Base-by-base conservation (phyloP, 768 basidiomycete genomes). In the Collybia mongolica region DNA sequence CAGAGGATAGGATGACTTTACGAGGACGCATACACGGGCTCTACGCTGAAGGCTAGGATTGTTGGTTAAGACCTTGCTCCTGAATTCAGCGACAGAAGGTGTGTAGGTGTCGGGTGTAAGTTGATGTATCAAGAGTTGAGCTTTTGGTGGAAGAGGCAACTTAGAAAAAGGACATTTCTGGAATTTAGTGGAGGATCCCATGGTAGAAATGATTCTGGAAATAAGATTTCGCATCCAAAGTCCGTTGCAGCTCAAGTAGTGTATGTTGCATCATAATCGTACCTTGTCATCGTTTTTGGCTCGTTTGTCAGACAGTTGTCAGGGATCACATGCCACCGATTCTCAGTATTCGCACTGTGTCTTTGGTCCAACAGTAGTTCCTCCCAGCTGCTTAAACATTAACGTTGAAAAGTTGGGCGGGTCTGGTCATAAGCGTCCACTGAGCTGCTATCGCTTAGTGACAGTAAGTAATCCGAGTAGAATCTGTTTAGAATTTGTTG, bases 31-130 rank as follows among this genome's bases (percentile, higher is more conserved):
- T 61, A 72, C 69, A 12, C 86, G 79, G 32, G 86, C 76, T 48
- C 90, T 79, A 17, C 89, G 81, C 63, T 89, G 88, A 18, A 84
- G 54, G 60, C 83, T 87, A 0, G 91, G 90, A 2, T 65, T 72
- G 28, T 61, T 72, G 6, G 60, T 63, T 46, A 86, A 76, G 8
- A 82, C 67, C 15, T 74, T 67, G 12, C 72, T 65, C 32, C 77
- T 72, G 56, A 88, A 89, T 0, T 59, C 66, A n/a, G 74, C 55
- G 0, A 80, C 72, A 6, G 75, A 73, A 5, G 83, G 76, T 0
- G 82, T 79, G 38, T 70, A 61, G 1, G 78, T 68, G 58, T 92
- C 89, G 17, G 89, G 79, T 0, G 77, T 86, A 39, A 76, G 68
- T 19, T 72, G 66, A 53, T 77, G 71, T 38, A 71, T 77, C 40